Evolutionary conservation across 2,329 filamentous ascomycete species (phyloP).

Genomic region (Mycosphaerelloides madeirae): DNA sequence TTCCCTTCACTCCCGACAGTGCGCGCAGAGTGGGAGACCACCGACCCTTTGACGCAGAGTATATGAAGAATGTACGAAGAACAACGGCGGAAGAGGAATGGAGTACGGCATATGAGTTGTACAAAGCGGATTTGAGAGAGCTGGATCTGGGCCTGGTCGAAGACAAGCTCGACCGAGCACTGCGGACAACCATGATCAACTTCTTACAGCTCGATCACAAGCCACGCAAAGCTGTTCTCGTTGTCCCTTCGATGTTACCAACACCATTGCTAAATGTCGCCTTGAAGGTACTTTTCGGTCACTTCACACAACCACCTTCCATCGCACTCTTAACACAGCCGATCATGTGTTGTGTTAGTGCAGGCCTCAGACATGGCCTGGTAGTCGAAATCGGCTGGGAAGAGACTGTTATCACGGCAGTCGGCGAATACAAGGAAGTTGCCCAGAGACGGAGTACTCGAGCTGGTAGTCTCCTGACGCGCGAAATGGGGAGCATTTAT

Average conservation of each 20-base stretch:
- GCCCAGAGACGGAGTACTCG: slow-evolving; percentile 64
- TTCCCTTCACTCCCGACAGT: slow-evolving; percentile 70
- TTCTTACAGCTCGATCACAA: slow-evolving; percentile 68
- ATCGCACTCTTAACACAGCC: slow-evolving; percentile 77
- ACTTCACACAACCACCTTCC: slow-evolving; percentile 71
- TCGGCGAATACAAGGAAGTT: slow-evolving; percentile 89
- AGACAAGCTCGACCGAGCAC: slow-evolving; percentile 77
- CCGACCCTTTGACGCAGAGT: slow-evolving; percentile 42
- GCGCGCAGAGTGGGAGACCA: slow-evolving; percentile 78
- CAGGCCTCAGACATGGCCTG: slow-evolving; percentile 78
- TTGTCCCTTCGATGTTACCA: slow-evolving; percentile 72
- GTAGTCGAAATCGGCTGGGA: slow-evolving; percentile 90
- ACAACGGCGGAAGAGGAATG: slow-evolving; percentile 55
- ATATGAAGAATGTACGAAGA: slow-evolving; percentile 6
- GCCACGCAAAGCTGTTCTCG: slow-evolving; percentile 62
- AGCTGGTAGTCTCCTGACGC: slow-evolving; percentile 66
- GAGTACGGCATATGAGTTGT: slow-evolving; percentile 67
- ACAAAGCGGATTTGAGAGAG: slow-evolving; percentile 67
- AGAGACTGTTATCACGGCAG: slow-evolving; percentile 76
- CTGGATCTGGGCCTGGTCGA: slow-evolving; percentile 74
- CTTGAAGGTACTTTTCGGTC: slow-evolving; percentile 74
- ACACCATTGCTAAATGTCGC: slow-evolving; percentile 70
- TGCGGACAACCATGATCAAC: slow-evolving; percentile 78
- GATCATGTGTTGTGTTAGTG: slow-evolving; percentile 68
- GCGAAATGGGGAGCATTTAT: slow-evolving; percentile 63